A percentile compares a stretch with the other conserved stretches of the same genome.
Evolutionary conservation across 768 basidiomycete genomes (phyloP).

Genomic region (Leccinum truebloodii): DNA sequence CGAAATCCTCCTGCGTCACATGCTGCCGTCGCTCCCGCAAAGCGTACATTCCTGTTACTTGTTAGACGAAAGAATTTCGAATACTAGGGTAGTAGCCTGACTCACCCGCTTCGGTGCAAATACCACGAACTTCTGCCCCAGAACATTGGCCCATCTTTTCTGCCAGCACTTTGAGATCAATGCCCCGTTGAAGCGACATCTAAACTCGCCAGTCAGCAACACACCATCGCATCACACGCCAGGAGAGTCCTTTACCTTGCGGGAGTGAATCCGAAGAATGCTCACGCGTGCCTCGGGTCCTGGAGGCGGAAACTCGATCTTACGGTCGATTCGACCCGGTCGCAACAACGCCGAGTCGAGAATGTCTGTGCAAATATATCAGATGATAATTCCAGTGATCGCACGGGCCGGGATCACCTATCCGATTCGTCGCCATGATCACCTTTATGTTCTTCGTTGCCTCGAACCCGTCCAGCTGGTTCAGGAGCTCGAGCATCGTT

Average conservation of each 20-base stretch:
- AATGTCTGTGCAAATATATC: constrained; percentile 59
- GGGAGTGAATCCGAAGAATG: constrained; percentile 45
- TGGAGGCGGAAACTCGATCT: constrained; percentile 55
- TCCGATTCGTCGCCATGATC: constrained; percentile 52
- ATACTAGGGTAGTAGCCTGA: background rate
- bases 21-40: constrained; percentile 93
- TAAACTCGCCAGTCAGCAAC: constrained; percentile 29
- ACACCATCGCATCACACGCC: background rate
- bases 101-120: constrained; percentile 92
- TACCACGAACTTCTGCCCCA: constrained; percentile 96
- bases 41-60: constrained; percentile 83
- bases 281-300: constrained; percentile 95
- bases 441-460: background rate
- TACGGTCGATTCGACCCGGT: constrained; percentile 85
- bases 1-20: constrained; percentile 98
- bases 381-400: background rate
- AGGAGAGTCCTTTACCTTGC: constrained; percentile 58
- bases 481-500: background rate
- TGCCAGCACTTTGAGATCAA: constrained; percentile 92
- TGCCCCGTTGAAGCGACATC: constrained; percentile 98
- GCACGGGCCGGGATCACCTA: constrained; percentile 46
- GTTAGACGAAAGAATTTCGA: background rate
- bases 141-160: constrained; percentile 99
- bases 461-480: background rate
- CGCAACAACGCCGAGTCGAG: constrained; percentile 91